A percentile compares a stretch with the other conserved stretches of the same genome.
Conservation (phyloP, 306 rosid species). For the Vicia villosa region DNA sequence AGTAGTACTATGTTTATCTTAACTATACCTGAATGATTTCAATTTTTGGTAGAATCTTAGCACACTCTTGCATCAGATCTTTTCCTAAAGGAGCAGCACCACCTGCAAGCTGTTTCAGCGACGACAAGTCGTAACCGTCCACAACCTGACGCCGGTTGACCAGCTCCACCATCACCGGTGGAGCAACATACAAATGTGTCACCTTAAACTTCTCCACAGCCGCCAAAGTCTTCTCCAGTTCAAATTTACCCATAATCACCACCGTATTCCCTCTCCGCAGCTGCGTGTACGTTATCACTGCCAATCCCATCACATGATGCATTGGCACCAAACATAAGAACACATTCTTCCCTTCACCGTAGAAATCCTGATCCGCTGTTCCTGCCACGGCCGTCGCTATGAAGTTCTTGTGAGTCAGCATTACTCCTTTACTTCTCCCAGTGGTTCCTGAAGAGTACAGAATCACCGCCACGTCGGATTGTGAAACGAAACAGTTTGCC, state of each 20-base stretch:
- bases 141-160: constrained; percentile 25
- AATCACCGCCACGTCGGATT: constrained; percentile 49
- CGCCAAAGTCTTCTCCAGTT: constrained; percentile 38
- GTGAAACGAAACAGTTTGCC: constrained; percentile 13
- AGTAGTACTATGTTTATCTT: neutral
- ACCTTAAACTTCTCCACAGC: constrained; percentile 45
- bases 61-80: constrained; percentile 47
- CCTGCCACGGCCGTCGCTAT: constrained; percentile 41
- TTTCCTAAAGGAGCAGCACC: constrained; percentile 52
- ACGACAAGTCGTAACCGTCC: constrained; percentile 45
- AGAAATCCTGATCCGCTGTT: constrained; percentile 40
- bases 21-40: constrained; percentile 37
- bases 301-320: constrained; percentile 50
- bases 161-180: constrained; percentile 48
- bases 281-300: constrained; percentile 37
- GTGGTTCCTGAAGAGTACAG: constrained; percentile 61
- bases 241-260: constrained; percentile 45
- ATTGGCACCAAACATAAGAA: constrained; percentile 52
- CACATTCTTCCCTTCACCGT: constrained; percentile 42
- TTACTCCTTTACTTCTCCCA: constrained; percentile 57
- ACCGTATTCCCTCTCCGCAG: constrained; percentile 49
- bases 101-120: constrained; percentile 35
- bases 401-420: constrained; percentile 51
- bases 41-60: constrained; percentile 34
- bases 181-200: constrained; percentile 43